phyloP scores from a whole-genome alignment of 495 filamentous ascomycete genomes.

The Pseudotulostoma volvatum region DNA sequence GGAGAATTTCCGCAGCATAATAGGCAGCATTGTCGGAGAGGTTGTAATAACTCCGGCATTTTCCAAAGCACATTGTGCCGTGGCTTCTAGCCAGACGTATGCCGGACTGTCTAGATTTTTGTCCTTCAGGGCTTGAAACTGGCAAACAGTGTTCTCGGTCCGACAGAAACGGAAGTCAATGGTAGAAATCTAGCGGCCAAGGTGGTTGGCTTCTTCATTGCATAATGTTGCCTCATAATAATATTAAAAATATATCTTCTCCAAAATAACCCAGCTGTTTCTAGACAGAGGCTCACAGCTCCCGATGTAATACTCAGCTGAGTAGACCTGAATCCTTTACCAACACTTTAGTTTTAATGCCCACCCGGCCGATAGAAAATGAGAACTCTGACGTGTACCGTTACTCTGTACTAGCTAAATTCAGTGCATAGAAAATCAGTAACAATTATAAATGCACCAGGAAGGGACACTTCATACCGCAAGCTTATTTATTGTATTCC shows the following conservation, averaged over 20 bases:
- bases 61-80: too few species aligned
- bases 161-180: too few species aligned
- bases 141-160: too few species aligned
- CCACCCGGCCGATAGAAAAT: neutral
- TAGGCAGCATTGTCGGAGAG: too few species aligned
- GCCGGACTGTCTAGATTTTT: too few species aligned
- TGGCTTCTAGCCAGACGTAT: too few species aligned
- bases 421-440: slow-evolving; percentile 3
- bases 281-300: neutral
- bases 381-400: neutral
- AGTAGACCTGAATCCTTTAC: neutral
- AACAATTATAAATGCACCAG: neutral
- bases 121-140: too few species aligned
- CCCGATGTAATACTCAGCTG: neutral
- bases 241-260: neutral
- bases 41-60: too few species aligned
- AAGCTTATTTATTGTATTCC: neutral
- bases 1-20: too few species aligned
- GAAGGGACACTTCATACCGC: neutral
- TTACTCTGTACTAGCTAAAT: neutral
- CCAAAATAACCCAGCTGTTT: neutral
- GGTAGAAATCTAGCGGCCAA: too few species aligned
- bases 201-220: too few species aligned
- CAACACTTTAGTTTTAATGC: neutral
- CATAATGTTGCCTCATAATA: neutral